A percentile compares a stretch with the other conserved stretches of the same genome.
Conservation (phyloP, 768 basidiomycete species). For the Pisolithus microcarpus region DNA sequence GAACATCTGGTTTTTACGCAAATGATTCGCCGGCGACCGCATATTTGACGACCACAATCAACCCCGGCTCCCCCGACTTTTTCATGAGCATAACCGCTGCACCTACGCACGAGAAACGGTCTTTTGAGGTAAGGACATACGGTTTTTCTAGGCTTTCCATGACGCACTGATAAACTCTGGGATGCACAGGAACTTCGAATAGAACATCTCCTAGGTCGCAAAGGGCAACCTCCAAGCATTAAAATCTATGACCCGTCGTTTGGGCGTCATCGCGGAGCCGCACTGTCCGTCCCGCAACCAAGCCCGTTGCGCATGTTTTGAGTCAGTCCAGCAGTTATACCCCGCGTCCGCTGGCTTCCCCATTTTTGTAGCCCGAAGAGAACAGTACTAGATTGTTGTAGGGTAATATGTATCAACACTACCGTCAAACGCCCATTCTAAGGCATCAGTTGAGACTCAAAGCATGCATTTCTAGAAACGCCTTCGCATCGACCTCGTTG, state of each 20-base stretch:
- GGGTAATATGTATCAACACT: not conserved
- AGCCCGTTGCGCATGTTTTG: slow-evolving; percentile 14
- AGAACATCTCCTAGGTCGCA: slow-evolving; percentile 25
- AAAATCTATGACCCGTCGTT: slow-evolving; percentile 14
- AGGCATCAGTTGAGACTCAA: too few species aligned
- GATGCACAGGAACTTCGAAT: slow-evolving; percentile 43
- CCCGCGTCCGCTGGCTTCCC: not conserved
- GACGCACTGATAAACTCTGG: not conserved
- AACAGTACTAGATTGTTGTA: not conserved
- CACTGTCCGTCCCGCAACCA: slow-evolving; percentile 16
- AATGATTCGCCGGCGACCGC: slow-evolving; percentile 19
- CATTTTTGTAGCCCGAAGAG: not conserved
- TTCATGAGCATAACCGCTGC: slow-evolving; percentile 32
- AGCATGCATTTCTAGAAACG: too few species aligned
- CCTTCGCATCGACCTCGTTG: too few species aligned
- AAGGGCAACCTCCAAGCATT: not conserved
- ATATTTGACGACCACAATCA: slow-evolving; percentile 8
- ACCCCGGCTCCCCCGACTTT: slow-evolving; percentile 21
- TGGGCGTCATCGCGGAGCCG: slow-evolving; percentile 27
- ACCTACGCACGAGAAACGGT: slow-evolving; percentile 35
- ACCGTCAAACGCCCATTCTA: not conserved
- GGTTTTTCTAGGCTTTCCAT: not conserved
- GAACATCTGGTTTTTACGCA: slow-evolving; percentile 16
- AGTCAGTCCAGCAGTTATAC: slow-evolving; percentile 1
- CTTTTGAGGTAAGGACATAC: slow-evolving; percentile 39